phyloP scores from a whole-genome alignment of 2,329 filamentous ascomycete species.

The Atkinsonella texensis region DNA sequence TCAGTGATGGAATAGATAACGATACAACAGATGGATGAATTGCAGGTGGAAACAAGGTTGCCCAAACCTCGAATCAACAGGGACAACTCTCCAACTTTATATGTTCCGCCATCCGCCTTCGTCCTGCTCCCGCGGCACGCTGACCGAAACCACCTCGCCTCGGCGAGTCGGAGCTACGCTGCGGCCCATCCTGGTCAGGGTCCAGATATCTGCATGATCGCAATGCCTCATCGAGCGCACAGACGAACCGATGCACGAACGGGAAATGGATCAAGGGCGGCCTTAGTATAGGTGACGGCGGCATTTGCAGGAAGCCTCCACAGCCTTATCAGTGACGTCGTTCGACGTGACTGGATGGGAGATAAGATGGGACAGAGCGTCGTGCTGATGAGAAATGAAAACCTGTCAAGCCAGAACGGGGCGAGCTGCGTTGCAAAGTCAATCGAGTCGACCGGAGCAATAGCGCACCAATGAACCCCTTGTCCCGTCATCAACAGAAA shows the following conservation, averaged over 20 bases:
- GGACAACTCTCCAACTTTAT: background rate
- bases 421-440: no score
- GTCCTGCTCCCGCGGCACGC: background rate
- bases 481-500: no score
- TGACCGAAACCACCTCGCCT: background rate
- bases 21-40: no score
- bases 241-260: no score
- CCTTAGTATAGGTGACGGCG: conserved; percentile 1
- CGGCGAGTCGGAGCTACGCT: background rate
- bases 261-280: background rate
- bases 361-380: no score
- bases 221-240: background rate
- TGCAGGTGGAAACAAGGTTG: background rate
- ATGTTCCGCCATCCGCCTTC: background rate
- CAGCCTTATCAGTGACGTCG: conserved; percentile 3
- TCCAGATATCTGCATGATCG: background rate
- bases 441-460: no score
- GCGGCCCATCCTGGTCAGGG: background rate
- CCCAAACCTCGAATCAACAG: background rate
- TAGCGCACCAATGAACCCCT: no score
- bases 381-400: no score
- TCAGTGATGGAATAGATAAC: background rate
- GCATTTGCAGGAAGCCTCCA: background rate
- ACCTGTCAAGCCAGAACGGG: no score
- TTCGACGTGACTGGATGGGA: background rate